Evolutionary conservation across 2,329 filamentous ascomycete genomes (phyloP).

Genomic region (Verticillium isaacii): DNA sequence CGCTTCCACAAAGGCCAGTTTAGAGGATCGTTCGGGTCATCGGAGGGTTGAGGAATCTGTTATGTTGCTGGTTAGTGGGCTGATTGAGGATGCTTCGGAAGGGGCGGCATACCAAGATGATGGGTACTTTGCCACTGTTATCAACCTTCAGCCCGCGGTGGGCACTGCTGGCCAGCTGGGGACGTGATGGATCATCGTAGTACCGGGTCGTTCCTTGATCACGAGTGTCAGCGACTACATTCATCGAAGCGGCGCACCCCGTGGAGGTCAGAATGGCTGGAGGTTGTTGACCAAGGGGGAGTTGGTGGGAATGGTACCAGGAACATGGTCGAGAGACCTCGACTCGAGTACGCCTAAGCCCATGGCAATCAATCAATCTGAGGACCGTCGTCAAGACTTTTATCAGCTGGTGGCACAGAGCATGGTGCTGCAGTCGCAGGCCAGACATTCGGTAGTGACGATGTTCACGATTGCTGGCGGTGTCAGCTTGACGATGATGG

Average conservation of each 20-base stretch:
- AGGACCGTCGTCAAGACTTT: neutral
- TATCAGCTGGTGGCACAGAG: neutral
- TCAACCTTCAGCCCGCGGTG: constrained; percentile 65
- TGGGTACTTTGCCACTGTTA: constrained; percentile 57
- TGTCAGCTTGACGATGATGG: neutral
- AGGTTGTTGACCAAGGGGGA: neutral
- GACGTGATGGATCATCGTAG: constrained; percentile 52
- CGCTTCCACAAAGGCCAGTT: constrained; percentile 82
- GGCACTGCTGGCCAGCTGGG: constrained; percentile 34
- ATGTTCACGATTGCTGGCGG: neutral
- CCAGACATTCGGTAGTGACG: neutral
- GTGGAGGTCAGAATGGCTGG: neutral
- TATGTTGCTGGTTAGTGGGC: neutral
- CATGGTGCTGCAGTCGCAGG: neutral
- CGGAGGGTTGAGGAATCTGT: constrained; percentile 73
- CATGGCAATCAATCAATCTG: constrained; percentile 37
- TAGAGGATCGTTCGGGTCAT: constrained; percentile 86
- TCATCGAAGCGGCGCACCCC: neutral
- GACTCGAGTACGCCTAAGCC: constrained; percentile 72
- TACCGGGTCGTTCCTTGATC: constrained; percentile 56
- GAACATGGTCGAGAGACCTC: constrained; percentile 61
- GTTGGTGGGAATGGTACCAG: constrained; percentile 45
- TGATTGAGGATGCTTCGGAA: neutral
- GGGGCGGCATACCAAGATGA: constrained; percentile 62
- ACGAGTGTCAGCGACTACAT: neutral